Base-by-base conservation (phyloP, 305 asterid genomes). In the Fraxinus paxiana region DNA sequence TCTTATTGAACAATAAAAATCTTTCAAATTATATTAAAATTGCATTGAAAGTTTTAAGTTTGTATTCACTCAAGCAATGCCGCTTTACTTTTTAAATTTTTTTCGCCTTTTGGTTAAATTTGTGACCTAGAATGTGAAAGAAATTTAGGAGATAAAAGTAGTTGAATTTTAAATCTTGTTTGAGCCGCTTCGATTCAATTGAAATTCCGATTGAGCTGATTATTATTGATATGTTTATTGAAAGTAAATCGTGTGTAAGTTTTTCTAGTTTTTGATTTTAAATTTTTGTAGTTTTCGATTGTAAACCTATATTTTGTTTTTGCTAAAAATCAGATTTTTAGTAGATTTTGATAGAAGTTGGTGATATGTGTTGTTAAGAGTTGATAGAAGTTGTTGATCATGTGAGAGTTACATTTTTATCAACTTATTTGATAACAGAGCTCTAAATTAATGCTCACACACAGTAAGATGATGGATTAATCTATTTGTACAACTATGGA, bases 161-260 rank as follows among this genome's bases (percentile, higher is more conserved):
- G 18, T 7, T 22, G 65, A 20, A 6, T 13, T 37, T 51, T 43
- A 12, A 71, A 59, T 76, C 38, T 51, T 33, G 22, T 51, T 18
- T 77, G 75, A 76, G 12, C 74, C 41, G 85, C 80, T 88, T 84
- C 80, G 78, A 38, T 75, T 83, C 81, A 51, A 85, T 80, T 80
- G 82, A 81, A 77, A 72, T 73, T 81, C 56, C 59, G 73, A 63
- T 22, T 82, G 84, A 48, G 83, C 73, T 85, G 86, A 82, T 79
- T 83, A 22, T 22, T 61, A 2, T 56, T 56, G 13, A 56, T 18
- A 17, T 1, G 69, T 20, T 17, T 56, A 56, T 56, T 56, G 69
- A 56, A 18, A 48, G 7, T 48, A 48, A 48, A 48, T 48, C 59
- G 5, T 75, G 59, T 75, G 1, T n/a, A 75, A 82, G 69, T 61